Evolutionary conservation across 306 rosid species (phyloP).

Genomic region (Casuarina cunninghamiana): DNA sequence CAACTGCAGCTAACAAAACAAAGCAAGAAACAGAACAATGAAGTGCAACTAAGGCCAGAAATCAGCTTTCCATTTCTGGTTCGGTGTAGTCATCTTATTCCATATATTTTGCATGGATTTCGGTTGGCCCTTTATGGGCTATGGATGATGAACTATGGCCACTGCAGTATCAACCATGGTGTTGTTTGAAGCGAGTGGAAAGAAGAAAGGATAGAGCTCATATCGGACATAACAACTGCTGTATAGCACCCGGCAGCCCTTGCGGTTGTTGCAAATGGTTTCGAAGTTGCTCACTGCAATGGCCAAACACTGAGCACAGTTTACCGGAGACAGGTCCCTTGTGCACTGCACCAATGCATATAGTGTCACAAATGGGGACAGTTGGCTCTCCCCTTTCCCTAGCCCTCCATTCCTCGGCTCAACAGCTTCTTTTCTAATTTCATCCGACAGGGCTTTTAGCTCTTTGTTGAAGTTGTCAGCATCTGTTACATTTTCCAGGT

Average conservation of each 20-base stretch:
- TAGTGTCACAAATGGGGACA: slow-evolving; percentile 53
- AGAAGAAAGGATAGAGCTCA: slow-evolving; percentile 70
- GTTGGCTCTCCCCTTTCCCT: slow-evolving; percentile 51
- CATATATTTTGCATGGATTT: too few species aligned
- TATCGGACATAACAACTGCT: slow-evolving; percentile 70
- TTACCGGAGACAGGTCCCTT: slow-evolving; percentile 48
- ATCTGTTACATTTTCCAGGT: slow-evolving; percentile 51
- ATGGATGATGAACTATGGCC: slow-evolving; percentile 27
- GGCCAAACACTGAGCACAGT: slow-evolving; percentile 69
- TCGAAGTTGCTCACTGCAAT: slow-evolving; percentile 49
- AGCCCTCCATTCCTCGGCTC: slow-evolving; percentile 41
- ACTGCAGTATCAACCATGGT: slow-evolving; percentile 15
- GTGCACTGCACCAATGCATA: slow-evolving; percentile 71
- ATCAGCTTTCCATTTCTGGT: too few species aligned
- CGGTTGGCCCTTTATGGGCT: too few species aligned
- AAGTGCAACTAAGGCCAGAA: not conserved
- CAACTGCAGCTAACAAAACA: not conserved
- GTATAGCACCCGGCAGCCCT: slow-evolving; percentile 59
- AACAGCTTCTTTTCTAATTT: slow-evolving; percentile 44
- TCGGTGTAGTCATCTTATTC: too few species aligned
- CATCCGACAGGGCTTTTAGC: slow-evolving; percentile 42
- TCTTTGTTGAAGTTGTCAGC: slow-evolving; percentile 48
- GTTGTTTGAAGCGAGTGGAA: slow-evolving; percentile 47
- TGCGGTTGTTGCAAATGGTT: slow-evolving; percentile 38
- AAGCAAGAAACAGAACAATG: not conserved